Base-by-base conservation (phyloP, 495 filamentous ascomycete species). In the Daldinia childiae region DNA sequence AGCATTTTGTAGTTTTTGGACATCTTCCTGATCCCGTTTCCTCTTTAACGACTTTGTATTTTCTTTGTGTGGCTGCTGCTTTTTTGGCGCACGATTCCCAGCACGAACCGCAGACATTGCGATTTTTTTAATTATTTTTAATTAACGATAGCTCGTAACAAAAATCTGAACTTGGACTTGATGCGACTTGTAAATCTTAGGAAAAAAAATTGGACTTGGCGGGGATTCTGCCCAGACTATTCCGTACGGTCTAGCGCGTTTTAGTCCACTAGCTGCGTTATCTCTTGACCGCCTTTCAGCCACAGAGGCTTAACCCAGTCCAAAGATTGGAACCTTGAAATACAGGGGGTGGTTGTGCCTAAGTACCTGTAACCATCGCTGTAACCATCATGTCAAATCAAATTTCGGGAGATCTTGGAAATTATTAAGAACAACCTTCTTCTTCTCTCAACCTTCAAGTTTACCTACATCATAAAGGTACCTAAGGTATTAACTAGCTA, bases 11-110 rank as follows among this genome's bases (percentile, higher is more conserved):
- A 92, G 81, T 71, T 85, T 84, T 54, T 84, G 82, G 12, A 87
- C 78, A 57, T 92, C 88, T 15, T 89, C 88, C 58, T 87, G 72
- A 24, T 79, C 79, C 60, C 81, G 62, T 72, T 84, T 83, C 61
- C 81, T 79, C 77, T 84, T 84, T 9, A 84, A 69, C 15, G 79
- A 73, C 62, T 76, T 77, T 4, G 74, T 36, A 48, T 82, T 81
- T 17, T 76, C 59, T 30, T 82, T 82, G 3, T 66, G 64, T 8
- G 75, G 73, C 19, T 60, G 61, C 21, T 75, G 58, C 64, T 77
- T 78, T 21, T 68, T 56, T 14, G 74, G 52, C 39, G 58, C 30
- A 34, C 63, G 67, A 34, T 38, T 38, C 11, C 51, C 52, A 30
- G 62, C 24, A 30, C 63, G 67, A 56, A 58, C 52, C 6, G 66